phyloP scores from a whole-genome alignment of 129 eudicot species.

The Flaveria trinervia region DNA sequence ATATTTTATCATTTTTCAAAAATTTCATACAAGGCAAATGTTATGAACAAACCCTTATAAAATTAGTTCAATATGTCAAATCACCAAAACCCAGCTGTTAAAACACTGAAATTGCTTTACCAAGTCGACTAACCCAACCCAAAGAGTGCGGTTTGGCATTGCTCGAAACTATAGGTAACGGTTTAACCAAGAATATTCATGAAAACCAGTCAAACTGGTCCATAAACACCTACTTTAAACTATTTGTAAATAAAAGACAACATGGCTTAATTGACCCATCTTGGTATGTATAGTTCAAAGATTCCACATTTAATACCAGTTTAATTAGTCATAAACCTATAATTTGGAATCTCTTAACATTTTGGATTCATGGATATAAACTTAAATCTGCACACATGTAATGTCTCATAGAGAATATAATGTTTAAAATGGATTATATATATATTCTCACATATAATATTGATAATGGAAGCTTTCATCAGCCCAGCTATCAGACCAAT shows the following conservation, averaged over 20 bases:
- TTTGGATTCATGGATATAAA: constrained; percentile 16
- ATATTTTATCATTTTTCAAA: too few species aligned
- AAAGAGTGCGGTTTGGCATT: too few species aligned
- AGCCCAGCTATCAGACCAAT: constrained; percentile 9
- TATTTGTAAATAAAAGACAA: neutral
- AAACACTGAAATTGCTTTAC: too few species aligned
- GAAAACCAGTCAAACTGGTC: neutral
- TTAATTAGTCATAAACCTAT: neutral
- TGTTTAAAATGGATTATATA: neutral
- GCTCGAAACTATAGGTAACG: too few species aligned
- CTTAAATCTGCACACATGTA: constrained; percentile 16
- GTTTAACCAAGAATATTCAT: neutral
- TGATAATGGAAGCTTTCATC: constrained; percentile 18
- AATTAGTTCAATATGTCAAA: too few species aligned
- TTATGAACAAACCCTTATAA: too few species aligned
- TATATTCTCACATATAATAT: neutral
- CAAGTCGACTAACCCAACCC: too few species aligned
- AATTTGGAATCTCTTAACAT: neutral
- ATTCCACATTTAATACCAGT: neutral
- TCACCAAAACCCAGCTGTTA: too few species aligned
- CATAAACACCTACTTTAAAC: too few species aligned
- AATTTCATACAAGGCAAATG: too few species aligned
- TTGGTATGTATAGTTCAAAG: neutral
- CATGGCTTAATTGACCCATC: neutral
- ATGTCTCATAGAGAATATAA: constrained; percentile 13